These are phyloP conservation scores for Fusarium temperatum DNA, from an alignment of 2,329 filamentous ascomycete species.

Conservation along the genomic window DNA sequence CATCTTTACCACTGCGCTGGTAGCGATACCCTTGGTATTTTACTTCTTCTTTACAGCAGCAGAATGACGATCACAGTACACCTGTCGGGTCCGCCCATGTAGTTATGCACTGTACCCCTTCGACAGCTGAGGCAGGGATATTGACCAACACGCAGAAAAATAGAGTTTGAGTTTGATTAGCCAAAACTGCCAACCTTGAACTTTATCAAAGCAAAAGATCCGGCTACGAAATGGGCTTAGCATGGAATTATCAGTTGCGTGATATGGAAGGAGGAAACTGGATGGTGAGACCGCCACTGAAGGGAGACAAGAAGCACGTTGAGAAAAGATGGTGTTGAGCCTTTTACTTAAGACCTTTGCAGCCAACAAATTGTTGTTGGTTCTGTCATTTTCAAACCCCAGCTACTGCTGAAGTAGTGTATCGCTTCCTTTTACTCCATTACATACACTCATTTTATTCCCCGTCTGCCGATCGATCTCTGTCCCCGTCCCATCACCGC, in stretches of 20 bases:
- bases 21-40: background rate
- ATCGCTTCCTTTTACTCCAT: background rate
- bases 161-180: slow-evolving; percentile 1
- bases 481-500: background rate
- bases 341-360: background rate
- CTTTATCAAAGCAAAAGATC: background rate
- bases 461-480: background rate
- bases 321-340: background rate
- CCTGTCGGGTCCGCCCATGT: background rate
- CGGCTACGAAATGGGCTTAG: background rate
- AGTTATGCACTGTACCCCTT: background rate
- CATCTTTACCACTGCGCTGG: background rate
- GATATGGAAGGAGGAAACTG: background rate
- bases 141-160: background rate
- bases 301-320: background rate
- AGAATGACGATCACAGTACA: background rate
- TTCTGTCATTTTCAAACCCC: background rate
- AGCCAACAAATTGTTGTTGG: background rate
- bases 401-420: background rate
- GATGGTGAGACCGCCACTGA: background rate
- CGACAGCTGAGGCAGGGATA: background rate
- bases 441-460: background rate
- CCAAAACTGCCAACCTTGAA: background rate
- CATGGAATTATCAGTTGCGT: background rate
- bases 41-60: background rate